Base-by-base conservation (phyloP, 2,329 filamentous ascomycete genomes). In the Fusarium denticulatum region DNA sequence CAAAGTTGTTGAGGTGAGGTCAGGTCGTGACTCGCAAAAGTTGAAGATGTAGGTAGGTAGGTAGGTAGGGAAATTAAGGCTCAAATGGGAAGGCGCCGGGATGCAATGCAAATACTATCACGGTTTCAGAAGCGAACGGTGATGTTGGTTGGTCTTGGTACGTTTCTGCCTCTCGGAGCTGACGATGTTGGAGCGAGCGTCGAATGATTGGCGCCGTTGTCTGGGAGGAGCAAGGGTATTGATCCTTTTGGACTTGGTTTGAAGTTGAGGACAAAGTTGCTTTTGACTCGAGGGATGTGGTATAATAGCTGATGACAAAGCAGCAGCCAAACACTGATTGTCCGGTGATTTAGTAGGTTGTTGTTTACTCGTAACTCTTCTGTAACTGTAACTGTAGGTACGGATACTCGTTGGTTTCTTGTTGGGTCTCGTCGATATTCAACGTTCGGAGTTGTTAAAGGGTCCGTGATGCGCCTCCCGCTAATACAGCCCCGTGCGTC, bases 201-300 rank as follows among this genome's bases (percentile, higher is more conserved):
- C 59, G 50, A 75, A 65, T 75, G 72, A 75, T 77, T 77, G 74
- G 76, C 69, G 72, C 74, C 69, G 76, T 64, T 55, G 75, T 76
- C 67, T 70, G 67, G 72, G 74, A 77, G 52, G 57, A 65, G 53
- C 72, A 67, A 74, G 73, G 75, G 64, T 74, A 60, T 57, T 64
- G 69, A 72, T 75, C 75, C 72, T 62, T 56, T 64, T 57, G 49
- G 34, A 45, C 34, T 28, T 40, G 34, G 34, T n/a, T 40, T 52
- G 61, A 45, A 37, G n/a, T 32, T 42, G 30, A 58, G 47, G 52
- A 60, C 36, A 42, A 46, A 46, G 47, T 32, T 39, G 30, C 30
- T 32, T 34, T 30, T 49, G 22, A 28, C 46, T 15, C 50, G 24
- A 37, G 60, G 42, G 39, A n/a, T 34, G 40, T 14, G 34, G 32